Evolutionary conservation across 495 filamentous ascomycete genomes (phyloP), one percentile per base, ranked within the genome.

Genomic region (Aspergillus wentii): DNA sequence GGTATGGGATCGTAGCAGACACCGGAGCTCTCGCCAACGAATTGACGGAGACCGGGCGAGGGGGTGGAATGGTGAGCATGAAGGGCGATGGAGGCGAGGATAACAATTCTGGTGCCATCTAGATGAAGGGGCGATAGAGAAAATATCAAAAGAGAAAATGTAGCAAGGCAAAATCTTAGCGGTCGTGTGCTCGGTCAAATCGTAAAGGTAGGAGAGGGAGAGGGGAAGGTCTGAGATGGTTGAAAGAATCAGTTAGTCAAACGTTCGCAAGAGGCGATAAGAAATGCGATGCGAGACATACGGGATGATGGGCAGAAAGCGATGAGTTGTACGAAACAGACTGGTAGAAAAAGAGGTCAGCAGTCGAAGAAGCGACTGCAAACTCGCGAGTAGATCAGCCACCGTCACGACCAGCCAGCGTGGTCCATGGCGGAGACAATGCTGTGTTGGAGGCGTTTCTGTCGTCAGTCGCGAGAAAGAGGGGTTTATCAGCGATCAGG

Each of bases 1-100:
- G 35, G 32, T 43, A 54, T 19, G 42, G 27, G 13, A 53, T 29
- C 10, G 38, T 13, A 26, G 49, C 37, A 5, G 53, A 51, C 4
- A 46, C 19, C 7, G 52, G 49, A 4, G 43, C 29, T 46, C 49
- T 52, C 4, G 48, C 54, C 35, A 60, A 42, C 16, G 59, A 60
- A 49, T 61, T 59, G 36, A 62, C 61, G 13, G 59, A 65, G 18
- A 55, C 54, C 7, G 61, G 54, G 27, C 59, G 61, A 21, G 58
- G 54, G 17, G 58, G 61, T 35, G 59, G 59, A 13, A 63, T 43
- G 13, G 61, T 51, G 28, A 62, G 44, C 54, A 62, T 61, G 42
- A 43, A 31, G 40, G 42, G 32, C 40, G 49, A 47, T 10, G 38
- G 23, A 37, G 46, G 32, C 15, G 35, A 43, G 17, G 45, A 33